Conservation (phyloP, 352 stramenopile genomes). For the Globisporangium perplexum region DNA sequence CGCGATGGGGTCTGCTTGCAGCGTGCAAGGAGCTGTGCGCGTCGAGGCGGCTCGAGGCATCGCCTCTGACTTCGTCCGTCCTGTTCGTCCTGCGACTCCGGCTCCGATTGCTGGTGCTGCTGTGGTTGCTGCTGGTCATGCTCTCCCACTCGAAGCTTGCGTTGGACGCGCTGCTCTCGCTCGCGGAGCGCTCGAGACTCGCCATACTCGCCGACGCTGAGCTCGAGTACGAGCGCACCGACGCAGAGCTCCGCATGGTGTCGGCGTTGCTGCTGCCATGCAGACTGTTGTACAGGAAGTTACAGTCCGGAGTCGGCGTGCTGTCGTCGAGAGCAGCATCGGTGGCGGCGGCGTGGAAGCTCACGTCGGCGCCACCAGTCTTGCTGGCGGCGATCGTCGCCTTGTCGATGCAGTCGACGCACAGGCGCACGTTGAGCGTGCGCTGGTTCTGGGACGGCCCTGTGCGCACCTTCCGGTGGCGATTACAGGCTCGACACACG, state of each 20-base stretch:
- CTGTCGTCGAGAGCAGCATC: constrained; percentile 10
- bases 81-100: background rate
- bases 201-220: constrained; percentile 2
- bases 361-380: constrained; percentile 9
- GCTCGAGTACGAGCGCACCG: background rate
- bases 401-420: constrained; percentile 78
- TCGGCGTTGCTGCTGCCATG: constrained; percentile 24
- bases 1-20: background rate
- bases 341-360: constrained; percentile 2
- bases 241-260: constrained; percentile 27
- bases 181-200: constrained; percentile 27
- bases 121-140: constrained; percentile 9
- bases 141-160: constrained; percentile 1
- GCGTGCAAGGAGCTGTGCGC: background rate
- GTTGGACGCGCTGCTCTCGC: constrained; percentile 12
- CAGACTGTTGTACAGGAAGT: constrained; percentile 17
- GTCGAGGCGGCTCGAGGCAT: background rate
- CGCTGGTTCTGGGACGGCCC: constrained; percentile 18
- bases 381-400: constrained; percentile 29
- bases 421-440: constrained; percentile 43
- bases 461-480: constrained; percentile 45
- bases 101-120: background rate
- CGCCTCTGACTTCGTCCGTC: background rate
- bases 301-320: constrained; percentile 7
- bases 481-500: constrained; percentile 71